phyloP scores from a whole-genome alignment of 192 early-diverging fungal genomes.

The Pecoramyces ruminantium region DNA sequence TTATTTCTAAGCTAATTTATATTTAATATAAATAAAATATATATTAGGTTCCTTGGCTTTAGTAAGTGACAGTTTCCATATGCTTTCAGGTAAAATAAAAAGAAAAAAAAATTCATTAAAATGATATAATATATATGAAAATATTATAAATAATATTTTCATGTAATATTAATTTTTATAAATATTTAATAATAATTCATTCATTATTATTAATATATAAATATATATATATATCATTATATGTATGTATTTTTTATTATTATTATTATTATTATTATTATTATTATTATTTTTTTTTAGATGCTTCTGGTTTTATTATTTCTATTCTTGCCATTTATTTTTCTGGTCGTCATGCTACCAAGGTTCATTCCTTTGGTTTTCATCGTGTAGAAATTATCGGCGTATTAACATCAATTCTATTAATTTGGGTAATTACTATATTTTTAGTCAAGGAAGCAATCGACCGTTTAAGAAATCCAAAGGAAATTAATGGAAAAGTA shows the following conservation, averaged over 20 bases:
- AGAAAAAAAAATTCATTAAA: too few relatives aligned
- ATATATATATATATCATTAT: not conserved
- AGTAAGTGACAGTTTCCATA: slow-evolving; percentile 58
- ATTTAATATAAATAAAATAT: too few relatives aligned
- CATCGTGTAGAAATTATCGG: slow-evolving; percentile 64
- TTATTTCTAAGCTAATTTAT: too few relatives aligned
- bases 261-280: not conserved
- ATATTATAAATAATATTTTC: too few relatives aligned
- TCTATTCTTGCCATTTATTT: slow-evolving; percentile 47
- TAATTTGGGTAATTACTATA: slow-evolving; percentile 62
- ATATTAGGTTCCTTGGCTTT: slow-evolving; percentile 44
- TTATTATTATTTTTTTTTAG: slow-evolving; percentile 6
- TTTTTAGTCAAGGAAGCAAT: slow-evolving; percentile 53
- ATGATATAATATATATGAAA: too few relatives aligned
- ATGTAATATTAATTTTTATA: too few relatives aligned
- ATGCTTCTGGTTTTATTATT: slow-evolving; percentile 57
- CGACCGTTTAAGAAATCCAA: slow-evolving; percentile 40
- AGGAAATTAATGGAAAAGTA: slow-evolving; percentile 40
- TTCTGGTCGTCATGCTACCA: slow-evolving; percentile 40
- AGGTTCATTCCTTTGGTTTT: slow-evolving; percentile 51
- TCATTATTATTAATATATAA: not conserved
- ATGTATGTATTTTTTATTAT: not conserved
- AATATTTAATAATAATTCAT: too few relatives aligned
- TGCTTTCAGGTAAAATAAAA: slow-evolving; percentile 31
- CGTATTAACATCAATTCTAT: slow-evolving; percentile 51